Base-by-base conservation (phyloP, 352 stramenopile species). In the Thraustotheca clavata region DNA sequence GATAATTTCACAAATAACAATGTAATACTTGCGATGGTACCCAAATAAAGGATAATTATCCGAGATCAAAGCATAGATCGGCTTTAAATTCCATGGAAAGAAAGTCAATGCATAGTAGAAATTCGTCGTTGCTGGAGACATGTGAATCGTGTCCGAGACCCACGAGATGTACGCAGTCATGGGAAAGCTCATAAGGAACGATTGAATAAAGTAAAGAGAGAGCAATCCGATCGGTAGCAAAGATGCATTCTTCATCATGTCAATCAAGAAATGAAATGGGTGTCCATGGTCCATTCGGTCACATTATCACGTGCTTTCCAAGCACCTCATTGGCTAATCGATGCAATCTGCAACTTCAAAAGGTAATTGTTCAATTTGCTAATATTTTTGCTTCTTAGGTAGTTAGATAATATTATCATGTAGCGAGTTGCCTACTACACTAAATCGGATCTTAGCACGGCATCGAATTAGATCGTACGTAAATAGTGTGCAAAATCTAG, bases 1-100 rank as follows among this genome's bases (percentile, higher is more conserved):
- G 46, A 73, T 71, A 33, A 83, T 39, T 59, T 92, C 83, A 31
- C 80, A 92, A 8, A 90, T 32, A 16, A 85, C 59, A 62, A 90
- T 92, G 76, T 92, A 92, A 2, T 77, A 79, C 79, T 90, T 92
- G 73, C 79, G 83, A 55, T 77, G 79, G 71, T 88, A 89, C 24
- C 83, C 79, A 4, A 72, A 77, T 67, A 92, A 73, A 31, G 83
- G 80, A 26, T 87, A 73, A 50, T 77, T 79, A 75, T 92, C 83
- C 29, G 80, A 89, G 39, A 92, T 68, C 29, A 89, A 71, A 0
- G 80, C 83, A 63, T 92, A 92, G 57, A 92, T 74, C 35, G 80
- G 83, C 72, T 92, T 92, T 71, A 90, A 71, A 72, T 92, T 89
- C 83, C 83, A 92, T 8, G 83, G 83, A 67, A 92, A 86, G 73